These are phyloP conservation scores for Tricholoma bakamatsutake DNA, from an alignment of 768 basidiomycete species.

Conservation along the genomic window DNA sequence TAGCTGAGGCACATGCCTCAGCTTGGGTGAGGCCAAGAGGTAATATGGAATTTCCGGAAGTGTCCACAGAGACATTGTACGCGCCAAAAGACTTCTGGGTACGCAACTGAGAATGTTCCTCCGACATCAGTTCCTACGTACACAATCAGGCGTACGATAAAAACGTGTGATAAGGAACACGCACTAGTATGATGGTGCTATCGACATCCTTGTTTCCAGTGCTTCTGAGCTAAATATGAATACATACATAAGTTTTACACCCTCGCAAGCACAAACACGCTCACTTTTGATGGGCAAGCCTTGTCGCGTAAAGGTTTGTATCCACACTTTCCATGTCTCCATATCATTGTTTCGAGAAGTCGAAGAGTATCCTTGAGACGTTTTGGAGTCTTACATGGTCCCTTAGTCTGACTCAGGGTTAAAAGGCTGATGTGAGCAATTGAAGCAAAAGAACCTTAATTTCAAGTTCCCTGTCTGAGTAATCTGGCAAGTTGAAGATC, in stretches of 20 bases:
- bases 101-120: slow-evolving; percentile 47
- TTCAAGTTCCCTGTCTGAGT: slow-evolving; percentile 57
- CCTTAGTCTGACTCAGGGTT: slow-evolving; percentile 26
- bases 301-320: slow-evolving; percentile 60
- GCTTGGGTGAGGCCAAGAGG: slow-evolving; percentile 44
- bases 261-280: slow-evolving; percentile 1
- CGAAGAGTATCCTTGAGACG: slow-evolving; percentile 52
- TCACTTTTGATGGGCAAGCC: slow-evolving; percentile 79
- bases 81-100: slow-evolving; percentile 42
- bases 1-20: slow-evolving; percentile 37
- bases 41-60: slow-evolving; percentile 40
- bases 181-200: slow-evolving; percentile 58
- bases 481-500: slow-evolving; percentile 39
- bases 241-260: neutral
- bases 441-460: slow-evolving; percentile 46
- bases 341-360: slow-evolving; percentile 55
- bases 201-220: slow-evolving; percentile 43
- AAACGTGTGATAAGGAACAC: slow-evolving; percentile 4
- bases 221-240: slow-evolving; percentile 31
- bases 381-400: slow-evolving; percentile 64
- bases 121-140: slow-evolving; percentile 70
- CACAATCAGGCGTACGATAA: neutral
- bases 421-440: neutral
- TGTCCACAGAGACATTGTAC: slow-evolving; percentile 46
- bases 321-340: slow-evolving; percentile 62